These are phyloP conservation scores for Alternaria alternata DNA, from an alignment of 2,329 filamentous ascomycete genomes.

Conservation along the genomic window DNA sequence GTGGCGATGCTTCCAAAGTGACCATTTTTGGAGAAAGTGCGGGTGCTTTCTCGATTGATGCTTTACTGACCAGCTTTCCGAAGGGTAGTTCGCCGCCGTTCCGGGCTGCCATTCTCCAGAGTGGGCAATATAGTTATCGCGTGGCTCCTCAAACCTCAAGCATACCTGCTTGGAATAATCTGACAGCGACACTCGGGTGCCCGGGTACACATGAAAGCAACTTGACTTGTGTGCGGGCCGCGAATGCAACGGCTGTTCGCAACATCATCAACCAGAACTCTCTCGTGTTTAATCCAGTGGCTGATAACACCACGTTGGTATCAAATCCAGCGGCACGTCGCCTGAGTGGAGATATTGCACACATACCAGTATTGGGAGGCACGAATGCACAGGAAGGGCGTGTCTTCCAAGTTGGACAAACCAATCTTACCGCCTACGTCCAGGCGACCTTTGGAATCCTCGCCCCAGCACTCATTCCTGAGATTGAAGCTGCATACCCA, in stretches of 20 bases:
- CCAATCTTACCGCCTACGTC: conserved; percentile 28
- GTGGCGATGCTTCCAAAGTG: conserved; percentile 59
- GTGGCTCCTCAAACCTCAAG: conserved; percentile 16
- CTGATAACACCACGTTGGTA: conserved; percentile 36
- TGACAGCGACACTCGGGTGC: conserved; percentile 33
- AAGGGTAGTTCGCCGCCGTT: conserved; percentile 34
- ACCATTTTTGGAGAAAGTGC: conserved; percentile 54
- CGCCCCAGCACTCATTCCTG: conserved; percentile 20
- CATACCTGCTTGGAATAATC: conserved; percentile 30
- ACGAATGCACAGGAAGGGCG: conserved; percentile 40
- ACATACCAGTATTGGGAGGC: conserved; percentile 37
- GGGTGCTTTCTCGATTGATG: conserved; percentile 36
- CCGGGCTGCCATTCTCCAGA: conserved; percentile 41
- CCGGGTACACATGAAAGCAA: conserved; percentile 25
- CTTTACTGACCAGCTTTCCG: conserved; percentile 38
- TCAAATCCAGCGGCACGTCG: conserved; percentile 26
- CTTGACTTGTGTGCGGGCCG: conserved; percentile 34
- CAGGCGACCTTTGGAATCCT: conserved; percentile 20
- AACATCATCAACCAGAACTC: conserved; percentile 27
- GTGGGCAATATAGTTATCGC: conserved; percentile 36
- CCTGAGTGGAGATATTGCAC: conserved; percentile 32
- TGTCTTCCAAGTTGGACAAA: conserved; percentile 29
- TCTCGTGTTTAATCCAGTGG: conserved; percentile 28
- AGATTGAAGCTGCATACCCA: conserved; percentile 34
- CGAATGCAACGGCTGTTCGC: conserved; percentile 28